A percentile compares a stretch with the other conserved stretches of the same genome.
phyloP scores from a whole-genome alignment of 768 basidiomycete species.

The Suillus lakei region DNA sequence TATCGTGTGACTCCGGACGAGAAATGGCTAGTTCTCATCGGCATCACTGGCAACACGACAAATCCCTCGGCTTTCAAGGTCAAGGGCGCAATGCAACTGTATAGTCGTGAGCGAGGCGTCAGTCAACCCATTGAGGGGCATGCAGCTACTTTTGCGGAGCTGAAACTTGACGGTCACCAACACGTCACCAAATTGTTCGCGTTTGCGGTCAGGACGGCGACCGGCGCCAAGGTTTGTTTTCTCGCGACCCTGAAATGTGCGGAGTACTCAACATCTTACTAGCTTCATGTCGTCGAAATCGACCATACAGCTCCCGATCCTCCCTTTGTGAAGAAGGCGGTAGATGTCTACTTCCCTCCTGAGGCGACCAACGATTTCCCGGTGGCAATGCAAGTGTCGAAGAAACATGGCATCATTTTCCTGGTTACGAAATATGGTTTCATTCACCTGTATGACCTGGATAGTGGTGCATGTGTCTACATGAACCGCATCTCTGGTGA shows the following conservation, averaged over 20 bases:
- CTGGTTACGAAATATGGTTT: slow-evolving; percentile 99
- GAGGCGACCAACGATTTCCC: slow-evolving; percentile 99
- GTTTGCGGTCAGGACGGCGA: slow-evolving; percentile 95
- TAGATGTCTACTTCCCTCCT: slow-evolving; percentile 98
- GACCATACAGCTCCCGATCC: slow-evolving; percentile 94
- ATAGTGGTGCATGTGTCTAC: slow-evolving; percentile 96
- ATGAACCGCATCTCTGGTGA: slow-evolving; percentile 99
- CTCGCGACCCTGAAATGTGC: background rate
- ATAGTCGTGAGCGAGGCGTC: slow-evolving; percentile 89
- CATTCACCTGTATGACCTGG: slow-evolving; percentile 98
- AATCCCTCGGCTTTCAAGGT: slow-evolving; percentile 98
- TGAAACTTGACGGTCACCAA: slow-evolving; percentile 89
- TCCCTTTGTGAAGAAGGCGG: slow-evolving; percentile 94
- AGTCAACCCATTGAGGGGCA: slow-evolving; percentile 99
- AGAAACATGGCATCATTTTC: slow-evolving; percentile 95
- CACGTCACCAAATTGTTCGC: slow-evolving; percentile 89
- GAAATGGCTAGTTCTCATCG: slow-evolving; percentile 96
- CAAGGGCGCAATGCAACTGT: slow-evolving; percentile 98
- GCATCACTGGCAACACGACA: slow-evolving; percentile 89
- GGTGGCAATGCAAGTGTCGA: slow-evolving; percentile 98
- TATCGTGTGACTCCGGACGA: slow-evolving; percentile 92
- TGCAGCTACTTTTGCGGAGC: slow-evolving; percentile 92
- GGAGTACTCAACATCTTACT: slow-evolving; percentile 14
- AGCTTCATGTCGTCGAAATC: slow-evolving; percentile 99
- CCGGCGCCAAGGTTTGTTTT: slow-evolving; percentile 87